Conservation (phyloP, 176 grass and related monocot species). For the Rhynchospora pubera region DNA sequence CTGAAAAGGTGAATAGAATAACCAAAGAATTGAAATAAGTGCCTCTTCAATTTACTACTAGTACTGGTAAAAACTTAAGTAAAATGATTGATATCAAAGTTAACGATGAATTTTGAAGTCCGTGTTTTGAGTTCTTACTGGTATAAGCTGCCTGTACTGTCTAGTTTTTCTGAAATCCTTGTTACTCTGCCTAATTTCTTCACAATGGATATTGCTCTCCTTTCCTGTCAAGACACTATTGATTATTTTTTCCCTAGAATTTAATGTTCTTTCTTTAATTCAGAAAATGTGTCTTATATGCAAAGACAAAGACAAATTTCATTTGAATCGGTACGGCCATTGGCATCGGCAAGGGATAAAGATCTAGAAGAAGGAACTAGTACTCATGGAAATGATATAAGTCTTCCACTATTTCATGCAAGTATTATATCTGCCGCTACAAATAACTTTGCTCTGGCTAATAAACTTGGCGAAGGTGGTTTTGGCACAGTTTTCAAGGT, state of each 20-base stretch:
- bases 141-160: background rate
- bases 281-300: background rate
- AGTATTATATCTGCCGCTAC: slow-evolving; percentile 34
- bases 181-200: background rate
- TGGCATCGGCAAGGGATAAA: slow-evolving; percentile 25
- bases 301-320: slow-evolving; percentile 30
- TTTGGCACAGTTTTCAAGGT: slow-evolving; percentile 73
- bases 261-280: background rate
- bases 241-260: background rate
- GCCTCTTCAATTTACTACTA: background rate
- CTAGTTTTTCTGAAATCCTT: background rate
- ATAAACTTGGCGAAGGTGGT: slow-evolving; percentile 65
- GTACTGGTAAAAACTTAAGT: too few species aligned
- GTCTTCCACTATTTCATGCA: slow-evolving; percentile 42
- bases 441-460: slow-evolving; percentile 35
- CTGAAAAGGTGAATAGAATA: too few species aligned
- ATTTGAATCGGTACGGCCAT: slow-evolving; percentile 33
- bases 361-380: slow-evolving; percentile 25
- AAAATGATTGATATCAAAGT: background rate
- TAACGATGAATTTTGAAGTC: background rate
- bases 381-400: slow-evolving; percentile 25
- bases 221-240: background rate
- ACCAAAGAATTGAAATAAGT: background rate
- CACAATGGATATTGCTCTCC: background rate
- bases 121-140: background rate